Evolutionary conservation across 2,329 filamentous ascomycete genomes (phyloP).

Genomic region (Fusarium pseudoanthophilum): DNA sequence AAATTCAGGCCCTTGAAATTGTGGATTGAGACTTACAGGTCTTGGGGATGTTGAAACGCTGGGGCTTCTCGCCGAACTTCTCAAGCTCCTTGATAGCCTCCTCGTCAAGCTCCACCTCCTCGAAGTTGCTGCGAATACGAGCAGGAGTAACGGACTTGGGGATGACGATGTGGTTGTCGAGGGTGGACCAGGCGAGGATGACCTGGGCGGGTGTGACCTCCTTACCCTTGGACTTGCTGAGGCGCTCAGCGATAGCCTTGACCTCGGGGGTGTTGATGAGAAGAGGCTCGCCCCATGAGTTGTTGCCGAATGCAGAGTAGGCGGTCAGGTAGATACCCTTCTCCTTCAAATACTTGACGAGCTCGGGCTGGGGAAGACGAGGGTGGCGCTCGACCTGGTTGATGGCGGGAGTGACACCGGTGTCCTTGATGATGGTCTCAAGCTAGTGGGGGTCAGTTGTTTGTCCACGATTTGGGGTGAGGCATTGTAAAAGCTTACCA

Average conservation of each 20-base stretch:
- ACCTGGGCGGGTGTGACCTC: conserved; percentile 57
- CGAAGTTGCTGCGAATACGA: conserved; percentile 76
- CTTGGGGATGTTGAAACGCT: conserved; percentile 58
- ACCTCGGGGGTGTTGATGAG: conserved; percentile 68
- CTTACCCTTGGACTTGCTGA: conserved; percentile 50
- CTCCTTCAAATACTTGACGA: conserved; percentile 68
- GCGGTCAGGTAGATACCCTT: conserved; percentile 75
- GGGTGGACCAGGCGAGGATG: conserved; percentile 67
- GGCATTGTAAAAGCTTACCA: conserved; percentile 43
- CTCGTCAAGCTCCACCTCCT: conserved; percentile 70
- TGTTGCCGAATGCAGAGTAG: conserved; percentile 68
- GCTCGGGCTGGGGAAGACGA: conserved; percentile 65
- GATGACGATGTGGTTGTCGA: conserved; percentile 75
- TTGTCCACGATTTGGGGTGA: background rate
- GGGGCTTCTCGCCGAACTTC: conserved; percentile 65
- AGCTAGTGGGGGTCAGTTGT: conserved; percentile 48
- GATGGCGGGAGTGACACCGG: conserved; percentile 68
- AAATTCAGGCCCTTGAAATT: background rate
- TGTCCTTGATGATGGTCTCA: conserved; percentile 65
- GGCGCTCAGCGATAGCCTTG: conserved; percentile 64
- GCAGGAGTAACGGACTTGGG: conserved; percentile 77
- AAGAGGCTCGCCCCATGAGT: conserved; percentile 57
- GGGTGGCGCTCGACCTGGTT: conserved; percentile 79
- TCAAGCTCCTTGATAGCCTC: conserved; percentile 70
- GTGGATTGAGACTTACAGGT: conserved; percentile 50